A percentile compares a stretch with the other conserved stretches of the same genome.
Evolutionary conservation across 106 monocot genomes (phyloP).

Genomic region (Narthecium ossifragum): DNA sequence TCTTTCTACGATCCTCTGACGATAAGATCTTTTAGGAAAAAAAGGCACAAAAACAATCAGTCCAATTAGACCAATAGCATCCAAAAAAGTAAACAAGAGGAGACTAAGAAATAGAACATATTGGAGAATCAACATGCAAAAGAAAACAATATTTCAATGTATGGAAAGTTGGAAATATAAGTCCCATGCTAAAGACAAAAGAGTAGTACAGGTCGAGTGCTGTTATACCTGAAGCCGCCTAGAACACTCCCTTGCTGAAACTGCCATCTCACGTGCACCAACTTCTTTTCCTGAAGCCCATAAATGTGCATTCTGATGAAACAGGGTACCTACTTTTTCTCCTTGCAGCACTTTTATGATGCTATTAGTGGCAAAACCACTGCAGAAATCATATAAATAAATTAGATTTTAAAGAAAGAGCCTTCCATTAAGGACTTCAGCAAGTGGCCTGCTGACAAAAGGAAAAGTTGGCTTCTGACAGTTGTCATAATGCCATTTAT

Average conservation of each 20-base stretch:
- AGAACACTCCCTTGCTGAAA: constrained; percentile 92
- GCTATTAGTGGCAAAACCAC: constrained; percentile 75
- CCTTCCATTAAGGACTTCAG: too few species aligned
- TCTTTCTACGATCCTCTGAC: constrained; percentile 69
- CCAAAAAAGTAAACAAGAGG: not conserved
- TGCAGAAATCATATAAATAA: constrained; percentile 13
- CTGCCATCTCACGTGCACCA: constrained; percentile 80
- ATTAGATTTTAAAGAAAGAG: too few species aligned
- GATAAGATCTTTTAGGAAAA: constrained; percentile 43
- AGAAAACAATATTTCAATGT: too few species aligned
- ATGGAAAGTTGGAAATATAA: too few species aligned
- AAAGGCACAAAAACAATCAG: not conserved
- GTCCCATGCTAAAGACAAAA: too few species aligned
- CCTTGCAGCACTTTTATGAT: constrained; percentile 78
- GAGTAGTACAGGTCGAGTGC: too few species aligned
- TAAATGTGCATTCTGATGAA: constrained; percentile 69
- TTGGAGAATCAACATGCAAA: too few species aligned
- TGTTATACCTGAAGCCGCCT: constrained; percentile 81
- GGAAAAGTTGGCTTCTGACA: too few species aligned
- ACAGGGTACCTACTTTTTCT: constrained; percentile 82
- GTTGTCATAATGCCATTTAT: too few species aligned
- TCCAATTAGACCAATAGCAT: too few species aligned
- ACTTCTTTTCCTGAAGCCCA: constrained; percentile 52
- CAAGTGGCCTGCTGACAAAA: too few species aligned
- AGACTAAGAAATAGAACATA: too few species aligned